A percentile compares a stretch with the other conserved stretches of the same genome.
These are phyloP conservation scores for Quercus agrifolia DNA, from an alignment of 306 rosid species.

Conservation along the genomic window DNA sequence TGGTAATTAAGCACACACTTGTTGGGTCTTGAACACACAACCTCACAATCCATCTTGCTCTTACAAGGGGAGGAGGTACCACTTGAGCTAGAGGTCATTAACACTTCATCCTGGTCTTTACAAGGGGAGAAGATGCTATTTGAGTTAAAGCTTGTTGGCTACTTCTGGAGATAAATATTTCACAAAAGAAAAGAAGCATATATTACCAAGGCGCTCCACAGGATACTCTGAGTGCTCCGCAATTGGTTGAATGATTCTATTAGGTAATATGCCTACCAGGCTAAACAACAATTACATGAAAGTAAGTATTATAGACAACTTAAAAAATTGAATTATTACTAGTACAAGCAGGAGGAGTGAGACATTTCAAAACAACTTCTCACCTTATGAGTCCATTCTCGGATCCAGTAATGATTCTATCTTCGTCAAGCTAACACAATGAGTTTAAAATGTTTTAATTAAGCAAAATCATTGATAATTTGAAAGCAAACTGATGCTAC, in stretches of 20 bases:
- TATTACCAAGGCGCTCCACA: slow-evolving; percentile 82
- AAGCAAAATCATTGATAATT: not conserved
- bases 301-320: not conserved
- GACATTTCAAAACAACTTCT: slow-evolving; percentile 33
- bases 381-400: slow-evolving; percentile 94
- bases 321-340: slow-evolving; percentile 8
- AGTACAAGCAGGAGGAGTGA: not conserved
- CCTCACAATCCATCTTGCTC: no score
- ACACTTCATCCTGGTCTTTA: no score
- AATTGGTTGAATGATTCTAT: slow-evolving; percentile 83
- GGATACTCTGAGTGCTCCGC: slow-evolving; percentile 91
- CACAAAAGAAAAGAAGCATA: slow-evolving; percentile 10
- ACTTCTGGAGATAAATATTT: not conserved
- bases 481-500: slow-evolving; percentile 9
- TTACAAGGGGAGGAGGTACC: no score
- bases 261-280: slow-evolving; percentile 82
- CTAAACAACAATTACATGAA: slow-evolving; percentile 29
- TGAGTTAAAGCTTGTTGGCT: no score
- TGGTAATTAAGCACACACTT: no score
- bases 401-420: slow-evolving; percentile 80
- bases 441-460: not conserved
- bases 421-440: slow-evolving; percentile 80
- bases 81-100: no score
- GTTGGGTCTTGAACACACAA: no score
- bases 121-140: no score